Evolutionary conservation across 495 filamentous ascomycete species (phyloP), one percentile per base, ranked within the genome.

Genomic region (Jackrogersella minutella): DNA sequence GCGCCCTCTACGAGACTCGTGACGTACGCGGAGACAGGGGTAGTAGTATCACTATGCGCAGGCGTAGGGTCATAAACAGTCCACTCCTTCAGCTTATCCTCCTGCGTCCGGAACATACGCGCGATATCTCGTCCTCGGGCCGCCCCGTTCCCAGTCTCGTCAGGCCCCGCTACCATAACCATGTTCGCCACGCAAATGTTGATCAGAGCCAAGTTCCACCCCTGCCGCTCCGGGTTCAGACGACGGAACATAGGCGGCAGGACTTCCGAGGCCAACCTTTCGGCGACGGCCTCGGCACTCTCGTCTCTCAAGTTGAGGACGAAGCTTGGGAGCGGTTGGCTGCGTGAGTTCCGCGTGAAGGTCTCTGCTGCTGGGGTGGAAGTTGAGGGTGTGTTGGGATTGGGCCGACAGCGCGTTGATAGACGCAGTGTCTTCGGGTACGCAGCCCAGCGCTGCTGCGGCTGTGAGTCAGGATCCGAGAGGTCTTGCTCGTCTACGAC

Each of bases 161-260:
- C 81, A 51, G 78, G 70, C 2, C 84, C 87, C 16, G 80, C 82
- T 59, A 74, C 69, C 22, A 88, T 85, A 1, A 85, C 81, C 87
- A 98, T 93, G 70, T 96, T 93, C 1, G 91, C 90, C 1, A 92
- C 92, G 17, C 91, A 93, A 11, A 98, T 76, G 70, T 98, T 98
- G 50, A 98, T 77, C 37, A 97, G 73, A 53, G 89, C 90, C 11
- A 96, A 77, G 68, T 92, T 89, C 89, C 91, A 96, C 5, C 86
- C 89, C 3, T 79, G 80, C 58, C 83, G 84, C 64, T 87, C 86
- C 0, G 88, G 86, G 64, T 94, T 88, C 11, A 97, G 78, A 58
- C 85, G 87, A 10, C 86, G 85, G 68, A 97, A 95, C 74, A 96
- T 80, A 0, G 85, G 82, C 5, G 92, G 54, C 10, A 93, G 73